A percentile compares a stretch with the other conserved stretches of the same genome.
Conservation (phyloP, 2,329 filamentous ascomycete genomes). For the Fusarium sp. region DNA sequence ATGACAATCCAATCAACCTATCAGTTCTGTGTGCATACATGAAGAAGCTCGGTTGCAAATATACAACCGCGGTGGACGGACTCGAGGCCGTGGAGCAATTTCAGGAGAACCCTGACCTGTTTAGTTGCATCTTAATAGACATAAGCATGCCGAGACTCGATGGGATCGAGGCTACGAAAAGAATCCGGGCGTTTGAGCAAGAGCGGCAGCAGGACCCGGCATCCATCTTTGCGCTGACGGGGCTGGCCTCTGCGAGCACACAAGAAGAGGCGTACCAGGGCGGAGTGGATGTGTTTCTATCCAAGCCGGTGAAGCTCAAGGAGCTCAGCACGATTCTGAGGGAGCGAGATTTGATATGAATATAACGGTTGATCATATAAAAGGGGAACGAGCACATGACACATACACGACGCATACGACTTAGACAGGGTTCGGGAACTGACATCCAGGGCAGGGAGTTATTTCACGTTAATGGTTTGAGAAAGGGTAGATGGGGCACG, state of each 20-base stretch:
- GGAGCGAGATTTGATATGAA: conserved; percentile 19
- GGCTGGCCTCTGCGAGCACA: conserved; percentile 63
- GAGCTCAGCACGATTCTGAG: conserved; percentile 51
- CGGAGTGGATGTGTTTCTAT: conserved; percentile 69
- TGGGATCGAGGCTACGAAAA: conserved; percentile 64
- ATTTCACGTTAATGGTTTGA: background rate
- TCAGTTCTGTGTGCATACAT: conserved; percentile 49
- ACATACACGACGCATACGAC: conserved; percentile 8
- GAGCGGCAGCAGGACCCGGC: conserved; percentile 58
- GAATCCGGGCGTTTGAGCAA: conserved; percentile 65
- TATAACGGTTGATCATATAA: background rate
- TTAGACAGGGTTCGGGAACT: conserved; percentile 3
- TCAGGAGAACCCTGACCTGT: conserved; percentile 41
- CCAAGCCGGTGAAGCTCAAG: conserved; percentile 66
- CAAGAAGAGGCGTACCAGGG: conserved; percentile 68
- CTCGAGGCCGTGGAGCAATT: conserved; percentile 54
- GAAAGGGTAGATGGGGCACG: background rate
- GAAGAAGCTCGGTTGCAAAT: conserved; percentile 52
- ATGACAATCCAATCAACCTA: conserved; percentile 44
- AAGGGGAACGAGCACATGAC: background rate
- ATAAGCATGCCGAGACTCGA: conserved; percentile 73
- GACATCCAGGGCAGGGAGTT: background rate
- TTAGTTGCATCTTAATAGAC: conserved; percentile 60
- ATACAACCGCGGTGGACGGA: conserved; percentile 53
- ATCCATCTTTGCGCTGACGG: conserved; percentile 68